phyloP scores from a whole-genome alignment of 306 rosid species.

The Luffa acutangula region DNA sequence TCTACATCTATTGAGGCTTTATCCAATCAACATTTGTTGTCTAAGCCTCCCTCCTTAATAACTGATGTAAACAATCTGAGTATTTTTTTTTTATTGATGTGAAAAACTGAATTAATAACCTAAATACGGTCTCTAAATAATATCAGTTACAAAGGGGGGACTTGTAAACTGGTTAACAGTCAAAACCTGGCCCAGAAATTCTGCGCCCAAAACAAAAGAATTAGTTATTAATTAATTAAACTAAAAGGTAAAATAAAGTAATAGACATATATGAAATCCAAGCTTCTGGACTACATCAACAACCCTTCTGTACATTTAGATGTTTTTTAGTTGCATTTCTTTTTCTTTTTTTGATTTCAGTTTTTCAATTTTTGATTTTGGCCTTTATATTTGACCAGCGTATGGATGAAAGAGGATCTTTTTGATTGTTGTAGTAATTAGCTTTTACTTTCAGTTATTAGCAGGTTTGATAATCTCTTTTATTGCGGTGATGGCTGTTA shows the following conservation, averaged over 20 bases:
- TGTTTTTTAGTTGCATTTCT: background rate
- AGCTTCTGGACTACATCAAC: background rate
- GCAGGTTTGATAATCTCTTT: conserved; percentile 74
- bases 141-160: background rate
- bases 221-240: background rate
- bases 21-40: background rate
- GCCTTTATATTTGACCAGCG: background rate
- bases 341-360: background rate
- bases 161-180: background rate
- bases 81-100: background rate
- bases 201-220: background rate
- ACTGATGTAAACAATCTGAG: background rate
- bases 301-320: background rate
- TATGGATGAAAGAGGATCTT: background rate
- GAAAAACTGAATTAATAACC: background rate
- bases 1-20: background rate
- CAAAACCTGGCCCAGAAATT: background rate
- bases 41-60: background rate
- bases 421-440: background rate
- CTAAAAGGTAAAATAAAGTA: background rate
- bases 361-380: background rate
- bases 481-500: conserved; percentile 84
- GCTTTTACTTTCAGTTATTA: conserved; percentile 51
- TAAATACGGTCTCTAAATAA: background rate
- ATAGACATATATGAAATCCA: background rate